A percentile compares a stretch with the other conserved stretches of the same genome.
phyloP scores from a whole-genome alignment of 148 eudicot species.

The Spergularia bocconei region DNA sequence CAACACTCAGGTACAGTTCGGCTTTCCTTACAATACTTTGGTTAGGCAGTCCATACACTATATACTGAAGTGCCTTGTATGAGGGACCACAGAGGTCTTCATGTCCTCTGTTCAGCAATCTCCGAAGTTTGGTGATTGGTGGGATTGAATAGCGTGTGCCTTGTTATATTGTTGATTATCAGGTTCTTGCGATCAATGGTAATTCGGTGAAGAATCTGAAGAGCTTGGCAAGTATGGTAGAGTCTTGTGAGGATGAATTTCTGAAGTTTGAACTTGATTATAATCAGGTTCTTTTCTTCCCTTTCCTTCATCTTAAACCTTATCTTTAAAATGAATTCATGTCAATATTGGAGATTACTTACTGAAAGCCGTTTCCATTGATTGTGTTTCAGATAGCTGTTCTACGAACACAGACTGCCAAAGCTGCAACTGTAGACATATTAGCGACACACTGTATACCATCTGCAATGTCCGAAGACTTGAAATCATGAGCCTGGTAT shows the following conservation, averaged over 20 bases:
- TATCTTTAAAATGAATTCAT: neutral
- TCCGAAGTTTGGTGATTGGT: neutral
- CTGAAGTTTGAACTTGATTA: constrained; percentile 82
- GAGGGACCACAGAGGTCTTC: neutral
- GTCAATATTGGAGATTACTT: neutral
- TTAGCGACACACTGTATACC: constrained; percentile 91
- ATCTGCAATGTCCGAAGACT: constrained; percentile 91
- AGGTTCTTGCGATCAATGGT: constrained; percentile 86
- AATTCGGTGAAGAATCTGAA: constrained; percentile 82
- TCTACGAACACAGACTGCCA: constrained; percentile 73
- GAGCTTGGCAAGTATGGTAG: constrained; percentile 86
- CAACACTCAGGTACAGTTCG: constrained; percentile 67
- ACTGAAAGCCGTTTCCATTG: neutral
- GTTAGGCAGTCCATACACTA: neutral
- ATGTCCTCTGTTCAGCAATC: neutral
- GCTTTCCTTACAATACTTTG: neutral
- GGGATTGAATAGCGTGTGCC: neutral
- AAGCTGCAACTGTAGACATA: constrained; percentile 83
- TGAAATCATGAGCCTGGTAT: constrained; percentile 31
- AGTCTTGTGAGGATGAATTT: constrained; percentile 73
- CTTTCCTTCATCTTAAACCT: neutral
- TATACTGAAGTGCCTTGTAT: neutral
- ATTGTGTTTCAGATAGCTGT: constrained; percentile 58
- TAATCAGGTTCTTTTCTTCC: constrained; percentile 56
- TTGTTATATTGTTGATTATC: constrained; percentile 10